Base-by-base conservation (phyloP, 1,284 basidiomycete species). In the Filobasidium uniguttulatum region DNA sequence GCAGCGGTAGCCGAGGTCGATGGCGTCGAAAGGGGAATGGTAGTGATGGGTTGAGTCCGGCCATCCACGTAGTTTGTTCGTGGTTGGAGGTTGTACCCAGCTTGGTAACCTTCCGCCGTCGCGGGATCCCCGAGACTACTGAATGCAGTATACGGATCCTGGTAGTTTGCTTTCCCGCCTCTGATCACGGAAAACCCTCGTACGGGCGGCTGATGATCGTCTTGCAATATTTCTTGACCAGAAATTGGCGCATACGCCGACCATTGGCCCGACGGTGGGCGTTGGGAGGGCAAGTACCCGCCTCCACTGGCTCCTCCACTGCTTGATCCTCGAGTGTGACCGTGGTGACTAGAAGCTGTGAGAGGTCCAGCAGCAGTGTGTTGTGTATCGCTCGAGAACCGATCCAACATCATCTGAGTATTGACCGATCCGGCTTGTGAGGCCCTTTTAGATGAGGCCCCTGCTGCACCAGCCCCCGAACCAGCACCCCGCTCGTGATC, bases 401-500 rank as follows among this genome's bases (percentile, higher is more conserved):
- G 57, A 51, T 71, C 67, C 20, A 71, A 59, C 63, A 71, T 70
- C 65, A 66, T 66, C 52, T 70, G 68, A 2, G 65, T 68, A 8
- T 65, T 66, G 43, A 69, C 53, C 3, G 60, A 63, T 5, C 63
- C 65, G 10, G 57, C 63, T 5, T 60, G 61, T 10, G 64, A 66
- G 2, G 37, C 65, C 60, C 46, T 64, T 64, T 50, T 61, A 26
- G 23, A n/a, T 3, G 26, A 10, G 9, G 40, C 15, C 15, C 22
- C 26, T n/a, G n/a, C n/a, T n/a, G n/a, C n/a, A n/a, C n/a, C n/a
- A n/a, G n/a, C n/a, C n/a, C n/a, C n/a, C n/a, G n/a, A n/a, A n/a
- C n/a, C n/a, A n/a, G n/a, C n/a, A n/a, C n/a, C n/a, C n/a, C n/a
- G n/a, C n/a, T n/a, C n/a, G 34, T 67, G 56, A 46, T 65, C 62